Base-by-base conservation (phyloP, 257 asterid species). In the Mitragyna speciosa region DNA sequence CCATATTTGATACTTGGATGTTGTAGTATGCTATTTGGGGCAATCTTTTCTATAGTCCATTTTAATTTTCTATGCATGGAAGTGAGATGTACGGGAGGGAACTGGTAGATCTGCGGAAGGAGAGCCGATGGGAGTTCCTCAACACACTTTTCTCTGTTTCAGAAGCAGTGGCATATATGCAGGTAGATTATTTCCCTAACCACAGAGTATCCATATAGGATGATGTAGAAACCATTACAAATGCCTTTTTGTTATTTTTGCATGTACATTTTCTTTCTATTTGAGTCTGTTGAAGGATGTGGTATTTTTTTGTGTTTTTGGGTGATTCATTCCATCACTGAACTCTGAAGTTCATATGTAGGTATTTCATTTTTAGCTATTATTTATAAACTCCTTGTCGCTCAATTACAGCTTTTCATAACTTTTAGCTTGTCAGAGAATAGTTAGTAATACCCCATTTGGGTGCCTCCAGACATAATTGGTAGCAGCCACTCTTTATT, bases 141-240 rank as follows among this genome's bases (percentile, higher is more conserved):
- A 93, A 89, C 85, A 93, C 98, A 71, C 83, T 92, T 19, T 93
- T 93, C 87, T 93, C 98, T 41, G 97, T 93, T 86, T 93, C 98
- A 70, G 98, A 93, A 88, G 98, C 98, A 11, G 98, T 93, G 82
- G 98, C 98, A 70, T 93, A 84, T 79, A 93, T 93, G 98, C 98
- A 93, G 98, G 98, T 92, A 87, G 52, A 58, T 61, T 30, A 43
- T 82, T 84, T 83, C 74, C 70, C 66, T 39, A 65, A 65, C 36
- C 19, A 52, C 49, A 47, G 19, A 3, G 24, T 22, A 47, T 59
- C 72, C 47, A 48, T 56, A 26, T 16, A 52, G 56, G 78, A 30
- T 56, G 39, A 74, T 39, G 31, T 33, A 22, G 69, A 56, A 20
- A 30, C 68, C 58, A 39, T 68, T 24, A 41, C 30, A 54, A 41